phyloP scores from a whole-genome alignment of 1,284 basidiomycete species.

The Cyathus pygmaeus region DNA sequence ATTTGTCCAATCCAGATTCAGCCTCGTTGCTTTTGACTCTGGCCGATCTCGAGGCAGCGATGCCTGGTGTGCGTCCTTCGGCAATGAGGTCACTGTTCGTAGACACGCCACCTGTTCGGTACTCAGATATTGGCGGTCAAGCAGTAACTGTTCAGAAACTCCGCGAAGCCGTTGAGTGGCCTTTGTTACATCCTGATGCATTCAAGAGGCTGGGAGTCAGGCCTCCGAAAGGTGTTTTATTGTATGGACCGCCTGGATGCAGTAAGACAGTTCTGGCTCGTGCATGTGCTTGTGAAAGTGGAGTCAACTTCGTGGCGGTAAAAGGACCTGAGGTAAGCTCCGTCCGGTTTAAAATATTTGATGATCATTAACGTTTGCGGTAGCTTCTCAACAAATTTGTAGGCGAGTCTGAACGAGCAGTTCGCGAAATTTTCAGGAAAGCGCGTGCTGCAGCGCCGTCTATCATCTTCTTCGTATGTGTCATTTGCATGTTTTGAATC shows the following conservation, averaged over 20 bases:
- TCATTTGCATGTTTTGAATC: slow-evolving; percentile 12
- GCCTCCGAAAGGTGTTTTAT: slow-evolving; percentile 89
- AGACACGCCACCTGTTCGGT: slow-evolving; percentile 85
- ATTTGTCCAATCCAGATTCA: slow-evolving; percentile 20
- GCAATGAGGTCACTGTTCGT: slow-evolving; percentile 95
- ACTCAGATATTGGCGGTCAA: slow-evolving; percentile 93
- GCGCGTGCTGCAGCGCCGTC: slow-evolving; percentile 93
- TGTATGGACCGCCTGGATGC: slow-evolving; percentile 98
- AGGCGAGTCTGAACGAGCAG: slow-evolving; percentile 95
- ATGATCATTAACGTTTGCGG: slow-evolving; percentile 1
- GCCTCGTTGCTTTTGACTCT: slow-evolving; percentile 56
- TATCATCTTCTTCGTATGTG: slow-evolving; percentile 92
- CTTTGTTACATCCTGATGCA: slow-evolving; percentile 84
- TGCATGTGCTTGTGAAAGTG: slow-evolving; percentile 94
- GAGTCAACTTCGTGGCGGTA: slow-evolving; percentile 97
- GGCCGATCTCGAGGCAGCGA: slow-evolving; percentile 75
- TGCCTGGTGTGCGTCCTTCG: slow-evolving; percentile 88
- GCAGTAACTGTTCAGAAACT: slow-evolving; percentile 82
- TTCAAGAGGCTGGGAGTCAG: slow-evolving; percentile 90
- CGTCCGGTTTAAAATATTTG: not conserved
- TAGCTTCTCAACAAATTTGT: slow-evolving; percentile 97
- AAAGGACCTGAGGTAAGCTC: slow-evolving; percentile 85
- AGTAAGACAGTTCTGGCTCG: slow-evolving; percentile 96
- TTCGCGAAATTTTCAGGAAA: slow-evolving; percentile 95
- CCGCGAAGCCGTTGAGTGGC: slow-evolving; percentile 94